Conservation (phyloP, 2,329 filamentous ascomycete genomes). For the Colletotrichum sp. region DNA sequence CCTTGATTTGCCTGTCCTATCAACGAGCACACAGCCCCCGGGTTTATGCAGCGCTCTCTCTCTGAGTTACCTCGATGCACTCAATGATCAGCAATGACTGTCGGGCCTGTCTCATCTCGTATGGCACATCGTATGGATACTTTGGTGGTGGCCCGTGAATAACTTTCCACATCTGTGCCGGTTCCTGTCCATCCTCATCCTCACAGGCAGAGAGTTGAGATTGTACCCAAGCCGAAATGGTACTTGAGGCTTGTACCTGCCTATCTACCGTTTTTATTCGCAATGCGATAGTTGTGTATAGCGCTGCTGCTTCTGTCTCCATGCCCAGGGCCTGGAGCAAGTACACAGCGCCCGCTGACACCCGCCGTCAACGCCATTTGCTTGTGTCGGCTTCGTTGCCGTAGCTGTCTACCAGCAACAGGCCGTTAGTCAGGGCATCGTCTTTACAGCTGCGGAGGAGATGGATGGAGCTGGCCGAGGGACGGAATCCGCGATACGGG, state of each 20-base stretch:
- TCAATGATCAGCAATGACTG: neutral
- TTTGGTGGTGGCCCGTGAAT: slow-evolving; percentile 9
- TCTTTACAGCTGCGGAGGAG: neutral
- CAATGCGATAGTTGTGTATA: slow-evolving; percentile 14
- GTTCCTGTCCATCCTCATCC: neutral
- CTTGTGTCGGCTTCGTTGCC: slow-evolving; percentile 1
- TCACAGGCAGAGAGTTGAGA: neutral
- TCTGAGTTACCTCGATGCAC: slow-evolving; percentile 14
- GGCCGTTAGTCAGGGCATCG: neutral
- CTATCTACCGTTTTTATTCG: neutral
- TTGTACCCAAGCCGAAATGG: slow-evolving; percentile 28
- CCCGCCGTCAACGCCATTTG: slow-evolving; percentile 16
- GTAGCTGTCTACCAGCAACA: neutral
- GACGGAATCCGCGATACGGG: neutral
- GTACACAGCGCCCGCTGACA: slow-evolving; percentile 2
- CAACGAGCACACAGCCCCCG: slow-evolving; percentile 11
- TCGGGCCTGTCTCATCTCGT: slow-evolving; percentile 8
- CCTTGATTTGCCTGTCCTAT: slow-evolving; percentile 11
- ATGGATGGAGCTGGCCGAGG: neutral
- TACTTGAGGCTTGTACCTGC: slow-evolving; percentile 33
- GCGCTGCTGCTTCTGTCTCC: neutral
- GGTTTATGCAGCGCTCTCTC: slow-evolving; percentile 18
- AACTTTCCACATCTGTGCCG: neutral
- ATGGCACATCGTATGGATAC: slow-evolving; percentile 2
- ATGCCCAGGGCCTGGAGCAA: slow-evolving; percentile 2